These are phyloP conservation scores for Epithemia pelagica DNA, from an alignment of 108 stramenopile species.

Conservation along the genomic window DNA sequence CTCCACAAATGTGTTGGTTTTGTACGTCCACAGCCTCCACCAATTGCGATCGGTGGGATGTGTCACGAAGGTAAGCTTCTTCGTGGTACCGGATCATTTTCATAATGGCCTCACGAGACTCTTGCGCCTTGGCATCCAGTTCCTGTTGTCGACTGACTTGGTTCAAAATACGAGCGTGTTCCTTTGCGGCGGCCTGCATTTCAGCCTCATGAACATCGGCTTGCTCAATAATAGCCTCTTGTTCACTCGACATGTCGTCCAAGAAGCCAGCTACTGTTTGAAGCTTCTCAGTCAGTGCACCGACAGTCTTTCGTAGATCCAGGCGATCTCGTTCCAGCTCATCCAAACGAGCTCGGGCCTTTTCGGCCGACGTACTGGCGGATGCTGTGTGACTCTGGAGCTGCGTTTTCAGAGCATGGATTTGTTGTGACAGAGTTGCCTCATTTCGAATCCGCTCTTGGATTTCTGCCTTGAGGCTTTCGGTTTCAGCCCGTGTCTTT, in stretches of 20 bases:
- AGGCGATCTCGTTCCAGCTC: slow-evolving; percentile 47
- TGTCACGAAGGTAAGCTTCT: slow-evolving; percentile 1
- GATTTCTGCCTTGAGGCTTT: slow-evolving; percentile 57
- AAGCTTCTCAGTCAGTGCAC: slow-evolving; percentile 44
- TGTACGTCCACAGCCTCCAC: not conserved
- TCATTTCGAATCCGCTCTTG: slow-evolving; percentile 69
- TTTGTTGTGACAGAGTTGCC: slow-evolving; percentile 52
- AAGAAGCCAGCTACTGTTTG: slow-evolving; percentile 43
- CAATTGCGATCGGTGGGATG: not conserved
- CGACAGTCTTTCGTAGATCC: slow-evolving; percentile 34
- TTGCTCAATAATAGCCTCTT: slow-evolving; percentile 52
- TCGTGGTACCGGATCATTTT: not conserved
- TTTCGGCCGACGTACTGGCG: slow-evolving; percentile 13
- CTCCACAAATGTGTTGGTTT: not conserved
- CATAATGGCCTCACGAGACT: not conserved
- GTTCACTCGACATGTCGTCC: slow-evolving; percentile 53
- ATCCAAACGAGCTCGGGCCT: slow-evolving; percentile 18
- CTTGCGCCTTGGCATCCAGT: not conserved
- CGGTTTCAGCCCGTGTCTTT: slow-evolving; percentile 6
- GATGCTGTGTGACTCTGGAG: slow-evolving; percentile 15
- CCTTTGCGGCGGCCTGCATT: slow-evolving; percentile 71
- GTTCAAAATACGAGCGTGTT: slow-evolving; percentile 97
- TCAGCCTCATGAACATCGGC: slow-evolving; percentile 12
- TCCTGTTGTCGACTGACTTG: slow-evolving; percentile 83
- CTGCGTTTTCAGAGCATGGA: slow-evolving; percentile 51